Percentiles rank a stretch among this genome's conserved stretches.
Conservation (phyloP, 2,329 filamentous ascomycete species). For the Parafenestella ontariensis region DNA sequence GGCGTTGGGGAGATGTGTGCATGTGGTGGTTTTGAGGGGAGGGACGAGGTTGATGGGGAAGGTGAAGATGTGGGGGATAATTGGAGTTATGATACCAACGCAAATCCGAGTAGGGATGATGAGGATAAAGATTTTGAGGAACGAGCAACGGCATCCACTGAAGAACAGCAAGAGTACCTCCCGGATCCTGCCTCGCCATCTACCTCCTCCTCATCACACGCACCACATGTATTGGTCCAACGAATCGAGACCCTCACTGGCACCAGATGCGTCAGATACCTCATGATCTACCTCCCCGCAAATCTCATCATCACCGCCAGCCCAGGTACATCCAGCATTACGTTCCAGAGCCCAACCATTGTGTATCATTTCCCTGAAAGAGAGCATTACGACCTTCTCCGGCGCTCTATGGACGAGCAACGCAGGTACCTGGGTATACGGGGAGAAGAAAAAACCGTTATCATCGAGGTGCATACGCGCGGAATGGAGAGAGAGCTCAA, state of each 20-base stretch:
- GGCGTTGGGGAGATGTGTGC: too few relatives aligned
- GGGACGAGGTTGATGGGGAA: too few relatives aligned
- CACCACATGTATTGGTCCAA: background rate
- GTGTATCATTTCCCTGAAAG: background rate
- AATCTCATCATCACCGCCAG: background rate
- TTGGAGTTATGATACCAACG: too few relatives aligned
- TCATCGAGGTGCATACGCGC: background rate
- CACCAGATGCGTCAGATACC: background rate
- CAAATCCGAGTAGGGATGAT: too few relatives aligned
- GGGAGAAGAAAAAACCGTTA: background rate
- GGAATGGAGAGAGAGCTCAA: slow-evolving; percentile 19
- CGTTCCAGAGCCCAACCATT: background rate
- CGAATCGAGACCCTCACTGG: background rate
- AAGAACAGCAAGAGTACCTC: too few relatives aligned
- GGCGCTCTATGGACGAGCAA: background rate
- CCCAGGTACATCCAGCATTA: background rate
- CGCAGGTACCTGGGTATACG: background rate
- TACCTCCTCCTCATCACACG: too few relatives aligned
- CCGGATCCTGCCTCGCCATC: too few relatives aligned
- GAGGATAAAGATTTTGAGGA: too few relatives aligned
- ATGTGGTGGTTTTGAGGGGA: too few relatives aligned
- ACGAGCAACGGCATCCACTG: too few relatives aligned
- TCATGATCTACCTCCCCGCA: background rate
- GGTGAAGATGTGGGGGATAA: too few relatives aligned
- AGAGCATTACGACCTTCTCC: background rate